Base-by-base conservation (phyloP, 352 stramenopile species). In the Globisporangium acanthophoron region DNA sequence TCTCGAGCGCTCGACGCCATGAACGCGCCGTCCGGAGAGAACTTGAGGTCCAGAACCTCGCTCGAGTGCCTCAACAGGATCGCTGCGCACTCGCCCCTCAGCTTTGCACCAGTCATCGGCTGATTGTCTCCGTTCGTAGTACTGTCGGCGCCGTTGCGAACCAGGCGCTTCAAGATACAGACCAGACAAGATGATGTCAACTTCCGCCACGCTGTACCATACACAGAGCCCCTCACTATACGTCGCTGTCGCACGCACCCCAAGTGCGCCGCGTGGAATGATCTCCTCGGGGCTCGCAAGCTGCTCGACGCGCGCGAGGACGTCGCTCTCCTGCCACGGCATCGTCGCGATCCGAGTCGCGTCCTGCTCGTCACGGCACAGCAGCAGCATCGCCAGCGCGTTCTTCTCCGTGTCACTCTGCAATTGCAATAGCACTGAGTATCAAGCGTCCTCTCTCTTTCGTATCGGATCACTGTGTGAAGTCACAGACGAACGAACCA, bases 1-100 rank as follows among this genome's bases (percentile, higher is more conserved):
- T 94, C 82, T 20, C 85, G 85, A 5, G 80, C 88, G 4, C 81
- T 80, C 1, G 86, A 95, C 18, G 87, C 87, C 56, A 97, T 63
- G 35, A 81, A 75, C 13, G 74, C 56, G 29, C 88, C 89, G 58
- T 94, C 62, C 0, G 88, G 87, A 5, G 86, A 91, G 54, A 96
- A 97, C 4, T 71, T 67, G 15, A 96, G 49, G 41, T 89, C 75
- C 57, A 72, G 73, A n/a, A 93, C 76, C 39, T 91, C 78, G 31
- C 66, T 69, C 8, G 59, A 76, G 58, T 88, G 78, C 29, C 71
- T 71, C 11, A 77, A 48, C 21, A 91, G 50, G 1, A 89, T 52
- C 0, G 67, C 64, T 0, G 75, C 46, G 49, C 79, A 90, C 37
- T 76, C 58, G 0, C 65, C 59, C 20, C 52, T 41, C 7, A 88